Conservation (phyloP, 78 protist species). For the Dictyostelium intermedium region DNA sequence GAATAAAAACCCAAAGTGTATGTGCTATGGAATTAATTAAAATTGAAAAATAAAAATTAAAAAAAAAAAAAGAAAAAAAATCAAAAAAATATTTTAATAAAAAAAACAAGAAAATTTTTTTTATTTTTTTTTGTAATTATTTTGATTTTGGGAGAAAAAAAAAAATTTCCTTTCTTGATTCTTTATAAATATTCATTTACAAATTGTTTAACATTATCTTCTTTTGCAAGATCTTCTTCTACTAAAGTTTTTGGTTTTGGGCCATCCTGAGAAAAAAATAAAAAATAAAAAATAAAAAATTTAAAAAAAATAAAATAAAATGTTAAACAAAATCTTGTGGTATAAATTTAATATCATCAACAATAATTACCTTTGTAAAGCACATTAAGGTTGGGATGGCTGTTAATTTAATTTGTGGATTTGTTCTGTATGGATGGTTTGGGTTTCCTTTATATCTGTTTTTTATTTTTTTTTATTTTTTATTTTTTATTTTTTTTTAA, state of each 20-base stretch:
- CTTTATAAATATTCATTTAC: background rate
- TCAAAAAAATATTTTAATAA: too few species aligned
- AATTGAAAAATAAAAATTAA: too few species aligned
- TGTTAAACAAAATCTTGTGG: too few species aligned
- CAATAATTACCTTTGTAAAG: slow-evolving; percentile 28
- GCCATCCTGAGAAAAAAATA: background rate
- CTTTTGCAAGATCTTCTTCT: slow-evolving; percentile 20
- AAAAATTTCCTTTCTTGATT: too few species aligned
- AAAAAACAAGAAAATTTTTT: background rate
- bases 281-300: background rate
- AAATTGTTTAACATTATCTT: slow-evolving; percentile 14
- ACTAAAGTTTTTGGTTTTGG: background rate
- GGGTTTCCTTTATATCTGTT: slow-evolving; percentile 64
- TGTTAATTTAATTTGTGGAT: slow-evolving; percentile 38
- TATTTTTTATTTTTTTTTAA: background rate
- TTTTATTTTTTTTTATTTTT: background rate
- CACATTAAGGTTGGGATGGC: slow-evolving; percentile 55
- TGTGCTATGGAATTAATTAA: too few species aligned
- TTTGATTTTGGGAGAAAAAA: too few species aligned
- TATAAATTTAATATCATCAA: too few species aligned
- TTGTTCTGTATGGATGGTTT: slow-evolving; percentile 71
- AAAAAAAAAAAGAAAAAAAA: too few species aligned
- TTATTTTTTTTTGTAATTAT: background rate
- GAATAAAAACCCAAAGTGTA: too few species aligned
- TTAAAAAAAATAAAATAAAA: too few species aligned